These are phyloP conservation scores for Colletotrichum musicola DNA, from an alignment of 2,329 filamentous ascomycete species.

Conservation along the genomic window DNA sequence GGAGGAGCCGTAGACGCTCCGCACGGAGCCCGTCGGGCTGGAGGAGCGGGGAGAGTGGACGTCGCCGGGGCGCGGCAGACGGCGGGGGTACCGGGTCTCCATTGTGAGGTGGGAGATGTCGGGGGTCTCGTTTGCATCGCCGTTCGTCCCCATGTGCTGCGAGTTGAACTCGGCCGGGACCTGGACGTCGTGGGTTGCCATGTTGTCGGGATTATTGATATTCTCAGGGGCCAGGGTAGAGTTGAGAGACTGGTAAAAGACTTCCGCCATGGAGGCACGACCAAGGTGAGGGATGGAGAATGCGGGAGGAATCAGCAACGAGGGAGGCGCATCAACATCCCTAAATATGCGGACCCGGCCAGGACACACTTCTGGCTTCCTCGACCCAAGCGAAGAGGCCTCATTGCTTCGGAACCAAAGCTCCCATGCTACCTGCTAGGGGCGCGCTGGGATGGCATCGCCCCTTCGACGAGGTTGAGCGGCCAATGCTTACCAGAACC, in stretches of 20 bases:
- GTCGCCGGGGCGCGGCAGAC: constrained; percentile 1
- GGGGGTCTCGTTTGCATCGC: neutral
- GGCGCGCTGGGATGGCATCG: neutral
- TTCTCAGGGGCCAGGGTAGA: neutral
- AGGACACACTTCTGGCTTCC: neutral
- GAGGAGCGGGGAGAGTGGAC: constrained; percentile 2
- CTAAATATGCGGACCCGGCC: neutral
- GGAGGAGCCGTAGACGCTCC: neutral
- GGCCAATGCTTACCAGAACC: neutral
- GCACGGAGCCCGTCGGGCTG: constrained; percentile 26
- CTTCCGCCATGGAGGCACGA: neutral
- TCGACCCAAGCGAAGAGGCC: neutral
- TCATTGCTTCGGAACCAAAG: neutral
- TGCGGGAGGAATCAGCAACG: neutral
- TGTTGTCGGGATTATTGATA: neutral
- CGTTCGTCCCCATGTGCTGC: neutral
- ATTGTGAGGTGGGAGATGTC: neutral
- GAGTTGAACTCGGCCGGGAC: neutral
- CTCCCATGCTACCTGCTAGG: too few species aligned
- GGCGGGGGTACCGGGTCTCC: constrained; percentile 5
- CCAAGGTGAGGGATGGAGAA: neutral
- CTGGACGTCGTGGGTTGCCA: constrained; percentile 10
- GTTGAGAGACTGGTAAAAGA: constrained; percentile 9
- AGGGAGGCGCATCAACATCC: neutral
- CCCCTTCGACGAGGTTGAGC: neutral